Conservation (phyloP, 2,329 filamentous ascomycete species). For the Xylariaceae sp. region DNA sequence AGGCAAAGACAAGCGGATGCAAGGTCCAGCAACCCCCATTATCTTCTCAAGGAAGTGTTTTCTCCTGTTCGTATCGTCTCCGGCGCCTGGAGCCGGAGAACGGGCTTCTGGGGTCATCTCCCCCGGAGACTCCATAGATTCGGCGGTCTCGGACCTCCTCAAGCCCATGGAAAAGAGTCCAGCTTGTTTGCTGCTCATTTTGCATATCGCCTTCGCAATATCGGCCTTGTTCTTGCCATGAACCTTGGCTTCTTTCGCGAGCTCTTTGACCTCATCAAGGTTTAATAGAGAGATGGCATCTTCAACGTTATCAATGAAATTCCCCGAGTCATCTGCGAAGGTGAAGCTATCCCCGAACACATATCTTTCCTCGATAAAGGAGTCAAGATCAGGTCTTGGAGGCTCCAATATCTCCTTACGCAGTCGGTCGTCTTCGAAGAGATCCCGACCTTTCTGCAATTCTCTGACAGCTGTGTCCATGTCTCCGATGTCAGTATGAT, state of each 20-base stretch:
- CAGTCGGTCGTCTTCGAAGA: conserved; percentile 41
- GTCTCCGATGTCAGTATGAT: conserved; percentile 79
- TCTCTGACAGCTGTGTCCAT: conserved; percentile 59
- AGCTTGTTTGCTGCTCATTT: conserved; percentile 68
- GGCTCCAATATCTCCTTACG: conserved; percentile 11
- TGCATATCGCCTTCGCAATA: conserved; percentile 68
- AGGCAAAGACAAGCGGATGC: conserved; percentile 71
- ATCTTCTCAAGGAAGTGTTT: conserved; percentile 75
- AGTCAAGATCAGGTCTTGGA: conserved; percentile 19
- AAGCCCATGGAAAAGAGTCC: conserved; percentile 68
- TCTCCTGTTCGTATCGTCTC: conserved; percentile 58
- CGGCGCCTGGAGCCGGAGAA: conserved; percentile 20
- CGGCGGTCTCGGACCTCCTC: conserved; percentile 58
- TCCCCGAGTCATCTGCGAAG: conserved; percentile 76
- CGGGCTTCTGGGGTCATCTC: conserved; percentile 33
- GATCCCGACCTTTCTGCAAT: conserved; percentile 53
- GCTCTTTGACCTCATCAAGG: conserved; percentile 79
- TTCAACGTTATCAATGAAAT: conserved; percentile 70
- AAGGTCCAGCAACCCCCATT: conserved; percentile 71
- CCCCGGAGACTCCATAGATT: conserved; percentile 47
- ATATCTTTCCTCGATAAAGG: conserved; percentile 36
- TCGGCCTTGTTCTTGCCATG: conserved; percentile 86
- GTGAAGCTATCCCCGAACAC: conserved; percentile 56
- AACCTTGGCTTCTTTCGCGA: conserved; percentile 84
- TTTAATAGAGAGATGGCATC: conserved; percentile 77